Base-by-base conservation (phyloP, 148 eudicot genomes). In the Spergularia bocconei region DNA sequence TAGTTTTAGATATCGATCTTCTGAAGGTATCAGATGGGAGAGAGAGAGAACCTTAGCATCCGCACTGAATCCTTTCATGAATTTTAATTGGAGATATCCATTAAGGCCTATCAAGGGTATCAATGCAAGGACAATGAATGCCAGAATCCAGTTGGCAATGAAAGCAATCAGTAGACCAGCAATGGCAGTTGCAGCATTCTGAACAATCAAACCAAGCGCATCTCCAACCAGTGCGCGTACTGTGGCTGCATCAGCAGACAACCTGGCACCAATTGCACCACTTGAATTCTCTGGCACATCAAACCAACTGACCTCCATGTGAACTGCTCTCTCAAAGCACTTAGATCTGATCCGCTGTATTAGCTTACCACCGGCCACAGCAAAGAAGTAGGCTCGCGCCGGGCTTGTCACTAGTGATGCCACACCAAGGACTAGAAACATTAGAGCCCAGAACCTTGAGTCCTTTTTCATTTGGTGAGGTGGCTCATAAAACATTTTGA, bases 281-380 rank as follows among this genome's bases (percentile, higher is more conserved):
- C 90, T 91, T 3, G 97, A 86, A 78, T 91, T 81, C 50, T 86
- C 81, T 0, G 88, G 64, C 71, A 89, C 83, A 70, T 91, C 96
- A 61, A 89, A 91, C 93, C 93, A 91, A 67, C 88, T 72, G 20
- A 91, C 80, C 79, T 91, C 96, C 96, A 91, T 91, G 44, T 58
- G n/a, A 44, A 91, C 80, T 70, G 86, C 87, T 68, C 80, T 91
- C 59, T 83, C 83, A 67, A 91, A 91, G 62, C 90, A 88, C 80
- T 82, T 77, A 17, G 83, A 77, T 80, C 95, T 78, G 47, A 78
- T 78, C 50, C 81, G 29, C 17, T 56, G 65, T 57, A 78, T 72
- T 25, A 78, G 7, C 38, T 72, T 78, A 23, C 77, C 72, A 15
- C 81, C 81, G 12, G 81, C 81, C 10, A 78, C 77, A 25, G 77